Percentiles rank a stretch among this genome's conserved stretches.
Conservation (phyloP, 331 rosid genomes). For the Quercus tomentella region DNA sequence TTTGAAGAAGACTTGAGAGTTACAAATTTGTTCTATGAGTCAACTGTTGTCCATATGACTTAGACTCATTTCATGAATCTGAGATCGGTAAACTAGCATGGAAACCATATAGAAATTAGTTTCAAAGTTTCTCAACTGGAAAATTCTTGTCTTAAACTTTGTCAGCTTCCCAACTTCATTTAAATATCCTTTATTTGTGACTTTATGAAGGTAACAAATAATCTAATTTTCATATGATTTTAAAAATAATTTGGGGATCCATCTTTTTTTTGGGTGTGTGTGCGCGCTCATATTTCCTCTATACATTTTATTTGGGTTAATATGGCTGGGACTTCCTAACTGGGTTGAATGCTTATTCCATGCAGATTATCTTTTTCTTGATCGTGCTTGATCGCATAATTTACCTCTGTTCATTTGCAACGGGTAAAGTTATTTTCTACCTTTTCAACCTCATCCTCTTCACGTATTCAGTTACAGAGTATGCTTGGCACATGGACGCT, state of each 20-base stretch:
- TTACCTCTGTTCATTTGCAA: slow-evolving; percentile 95
- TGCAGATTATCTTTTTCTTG: slow-evolving; percentile 96
- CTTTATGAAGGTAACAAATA: neutral
- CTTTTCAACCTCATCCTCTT: slow-evolving; percentile 90
- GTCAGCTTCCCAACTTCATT: neutral
- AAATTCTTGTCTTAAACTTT: neutral
- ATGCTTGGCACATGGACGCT: slow-evolving; percentile 89
- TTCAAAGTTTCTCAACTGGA: neutral
- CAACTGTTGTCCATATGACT: neutral
- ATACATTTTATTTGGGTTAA: slow-evolving; percentile 9
- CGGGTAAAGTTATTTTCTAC: slow-evolving; percentile 86
- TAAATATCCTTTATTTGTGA: neutral
- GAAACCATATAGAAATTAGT: neutral
- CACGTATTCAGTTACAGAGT: slow-evolving; percentile 82
- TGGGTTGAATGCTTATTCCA: slow-evolving; percentile 20
- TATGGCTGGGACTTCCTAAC: slow-evolving; percentile 30
- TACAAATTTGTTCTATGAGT: slow-evolving; percentile 1
- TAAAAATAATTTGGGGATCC: neutral
- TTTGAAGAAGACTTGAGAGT: neutral
- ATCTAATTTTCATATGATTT: neutral
- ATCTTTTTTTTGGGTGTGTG: neutral
- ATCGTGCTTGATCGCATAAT: slow-evolving; percentile 94
- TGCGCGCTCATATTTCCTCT: neutral
- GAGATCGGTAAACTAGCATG: neutral
- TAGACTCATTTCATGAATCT: slow-evolving; percentile 13